Conservation (phyloP, 2,329 filamentous ascomycete species). For the Achaetomium macrosporum region DNA sequence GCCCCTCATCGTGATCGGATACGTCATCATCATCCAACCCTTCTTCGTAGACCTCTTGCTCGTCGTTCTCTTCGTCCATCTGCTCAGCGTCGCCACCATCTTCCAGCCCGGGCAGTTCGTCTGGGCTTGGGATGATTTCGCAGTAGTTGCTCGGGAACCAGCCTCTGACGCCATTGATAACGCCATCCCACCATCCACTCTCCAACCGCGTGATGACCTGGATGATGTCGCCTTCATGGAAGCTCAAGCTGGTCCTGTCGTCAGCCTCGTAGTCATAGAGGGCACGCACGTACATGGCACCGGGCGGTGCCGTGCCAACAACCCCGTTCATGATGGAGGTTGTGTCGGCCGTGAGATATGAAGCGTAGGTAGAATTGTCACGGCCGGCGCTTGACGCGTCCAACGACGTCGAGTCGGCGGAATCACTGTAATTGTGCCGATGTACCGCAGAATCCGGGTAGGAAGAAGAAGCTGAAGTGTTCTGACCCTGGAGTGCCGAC, state of each 20-base stretch:
- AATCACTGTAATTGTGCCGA: slow-evolving; percentile 18
- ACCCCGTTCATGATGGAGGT: slow-evolving; percentile 52
- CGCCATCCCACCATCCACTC: slow-evolving; percentile 98
- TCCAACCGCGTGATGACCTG: slow-evolving; percentile 97
- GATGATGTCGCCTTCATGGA: slow-evolving; percentile 94
- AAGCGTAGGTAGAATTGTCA: slow-evolving; percentile 23
- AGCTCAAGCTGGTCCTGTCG: slow-evolving; percentile 93
- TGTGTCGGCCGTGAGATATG: slow-evolving; percentile 22
- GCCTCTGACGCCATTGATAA: slow-evolving; percentile 91
- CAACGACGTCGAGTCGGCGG: slow-evolving; percentile 30
- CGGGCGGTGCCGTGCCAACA: slow-evolving; percentile 52
- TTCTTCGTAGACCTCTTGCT: slow-evolving; percentile 63
- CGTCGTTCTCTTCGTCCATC: slow-evolving; percentile 58
- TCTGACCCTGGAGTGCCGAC: slow-evolving; percentile 42
- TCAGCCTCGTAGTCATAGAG: slow-evolving; percentile 98
- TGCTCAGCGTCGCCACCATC: slow-evolving; percentile 51
- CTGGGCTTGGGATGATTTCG: slow-evolving; percentile 70
- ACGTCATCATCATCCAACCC: slow-evolving; percentile 62
- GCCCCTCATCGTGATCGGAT: slow-evolving; percentile 48
- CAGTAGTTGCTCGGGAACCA: slow-evolving; percentile 99
- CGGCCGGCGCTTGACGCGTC: slow-evolving; percentile 30
- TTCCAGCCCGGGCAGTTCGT: slow-evolving; percentile 61
- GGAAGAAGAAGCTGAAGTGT: slow-evolving; percentile 27
- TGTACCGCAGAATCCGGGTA: slow-evolving; percentile 24
- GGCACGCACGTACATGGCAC: slow-evolving; percentile 85